Evolutionary conservation across 805 yeast species (phyloP).

Genomic region (Lachancea nothofagi): DNA sequence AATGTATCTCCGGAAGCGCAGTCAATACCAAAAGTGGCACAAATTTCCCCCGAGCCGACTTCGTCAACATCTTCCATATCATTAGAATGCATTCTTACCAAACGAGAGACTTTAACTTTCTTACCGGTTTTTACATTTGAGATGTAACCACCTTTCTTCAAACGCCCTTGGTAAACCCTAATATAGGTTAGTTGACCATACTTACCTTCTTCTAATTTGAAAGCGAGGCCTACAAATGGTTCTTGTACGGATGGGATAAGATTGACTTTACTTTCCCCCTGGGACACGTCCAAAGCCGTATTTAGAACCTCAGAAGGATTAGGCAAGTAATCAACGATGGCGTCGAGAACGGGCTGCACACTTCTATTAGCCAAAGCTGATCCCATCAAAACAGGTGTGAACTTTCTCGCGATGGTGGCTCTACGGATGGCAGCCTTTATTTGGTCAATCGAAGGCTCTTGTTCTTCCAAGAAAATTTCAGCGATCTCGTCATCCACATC

Average conservation of each 20-base stretch:
- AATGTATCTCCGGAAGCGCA: conserved; percentile 99
- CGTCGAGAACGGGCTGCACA: conserved; percentile 90
- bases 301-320: conserved; percentile 91
- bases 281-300: conserved; percentile 73
- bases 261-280: conserved; percentile 62
- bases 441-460: conserved; percentile 78
- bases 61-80: conserved; percentile 98
- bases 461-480: conserved; percentile 84
- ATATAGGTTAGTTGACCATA: conserved; percentile 96
- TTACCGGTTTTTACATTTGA: conserved; percentile 88
- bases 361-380: conserved; percentile 97
- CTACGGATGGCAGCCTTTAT: conserved; percentile 87
- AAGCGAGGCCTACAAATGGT: conserved; percentile 96
- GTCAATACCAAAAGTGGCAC: conserved; percentile 98
- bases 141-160: conserved; percentile 86
- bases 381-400: conserved; percentile 99
- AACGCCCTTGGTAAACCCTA: conserved; percentile 93
- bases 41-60: conserved; percentile 95
- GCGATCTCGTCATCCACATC: conserved; percentile 98
- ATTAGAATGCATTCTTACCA: conserved; percentile 97
- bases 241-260: conserved; percentile 64
- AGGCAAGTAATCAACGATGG: conserved; percentile 93
- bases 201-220: conserved; percentile 96
- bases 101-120: conserved; percentile 84
- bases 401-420: conserved; percentile 89